These are phyloP conservation scores for Ogataea trehaloabstinens DNA, from an alignment of 805 yeast species.

Conservation along the genomic window DNA sequence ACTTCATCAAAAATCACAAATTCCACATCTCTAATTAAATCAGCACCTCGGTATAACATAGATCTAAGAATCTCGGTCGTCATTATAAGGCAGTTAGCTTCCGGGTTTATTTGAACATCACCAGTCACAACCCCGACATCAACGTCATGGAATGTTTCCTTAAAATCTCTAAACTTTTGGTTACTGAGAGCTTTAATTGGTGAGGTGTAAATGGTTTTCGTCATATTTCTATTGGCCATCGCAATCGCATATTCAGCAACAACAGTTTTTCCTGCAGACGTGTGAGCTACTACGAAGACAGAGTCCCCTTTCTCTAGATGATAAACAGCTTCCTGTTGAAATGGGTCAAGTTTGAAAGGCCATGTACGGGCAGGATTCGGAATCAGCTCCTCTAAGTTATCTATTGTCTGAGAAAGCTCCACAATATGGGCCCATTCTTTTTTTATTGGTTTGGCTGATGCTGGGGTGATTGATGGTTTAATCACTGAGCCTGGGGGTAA, in stretches of 20 bases:
- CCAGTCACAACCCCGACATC: slow-evolving; percentile 96
- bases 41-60: slow-evolving; percentile 96
- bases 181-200: slow-evolving; percentile 42
- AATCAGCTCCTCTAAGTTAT: slow-evolving; percentile 81
- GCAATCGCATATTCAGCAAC: slow-evolving; percentile 99
- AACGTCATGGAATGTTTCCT: slow-evolving; percentile 40
- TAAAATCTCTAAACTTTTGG: slow-evolving; percentile 19
- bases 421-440: slow-evolving; percentile 95
- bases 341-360: slow-evolving; percentile 93
- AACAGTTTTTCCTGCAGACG: slow-evolving; percentile 98
- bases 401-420: slow-evolving; percentile 77
- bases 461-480: slow-evolving; percentile 20
- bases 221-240: slow-evolving; percentile 93
- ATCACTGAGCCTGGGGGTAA: slow-evolving; percentile 27
- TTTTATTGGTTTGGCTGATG: slow-evolving; percentile 15
- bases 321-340: slow-evolving; percentile 95
- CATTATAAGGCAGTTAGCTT: slow-evolving; percentile 94
- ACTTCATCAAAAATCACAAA: slow-evolving; percentile 98
- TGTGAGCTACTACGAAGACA: slow-evolving; percentile 97
- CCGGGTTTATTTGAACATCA: slow-evolving; percentile 96
- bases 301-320: slow-evolving; percentile 98
- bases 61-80: slow-evolving; percentile 94
- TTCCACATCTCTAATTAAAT: slow-evolving; percentile 92
- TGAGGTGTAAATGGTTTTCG: slow-evolving; percentile 93
- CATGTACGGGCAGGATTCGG: slow-evolving; percentile 92